phyloP scores from a whole-genome alignment of 306 rosid species.

The Citrullus amarus region DNA sequence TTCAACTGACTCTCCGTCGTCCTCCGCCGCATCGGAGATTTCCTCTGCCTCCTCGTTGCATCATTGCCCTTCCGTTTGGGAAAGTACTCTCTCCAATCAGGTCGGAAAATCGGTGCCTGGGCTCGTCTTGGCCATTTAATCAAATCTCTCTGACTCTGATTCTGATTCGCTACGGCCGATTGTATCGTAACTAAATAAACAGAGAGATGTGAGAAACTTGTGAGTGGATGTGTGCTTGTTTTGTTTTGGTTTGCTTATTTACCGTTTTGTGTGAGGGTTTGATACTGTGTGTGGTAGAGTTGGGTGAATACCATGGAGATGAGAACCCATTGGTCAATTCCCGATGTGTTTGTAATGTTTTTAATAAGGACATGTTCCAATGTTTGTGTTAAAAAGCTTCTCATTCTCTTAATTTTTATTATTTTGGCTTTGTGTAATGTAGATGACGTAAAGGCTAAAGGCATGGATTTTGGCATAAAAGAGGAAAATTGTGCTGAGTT shows the following conservation, averaged over 20 bases:
- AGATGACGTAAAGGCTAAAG: too few relatives aligned
- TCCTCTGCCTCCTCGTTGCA: constrained; percentile 12
- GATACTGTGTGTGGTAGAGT: constrained; percentile 9
- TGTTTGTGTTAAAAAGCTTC: not conserved
- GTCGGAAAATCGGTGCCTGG: constrained; percentile 92
- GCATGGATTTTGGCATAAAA: too few relatives aligned
- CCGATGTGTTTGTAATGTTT: constrained; percentile 16
- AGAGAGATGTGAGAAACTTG: constrained; percentile 22
- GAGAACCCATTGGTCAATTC: constrained; percentile 18
- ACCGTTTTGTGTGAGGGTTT: not conserved
- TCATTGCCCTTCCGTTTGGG: constrained; percentile 72
- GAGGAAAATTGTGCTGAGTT: not conserved
- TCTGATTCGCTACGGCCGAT: constrained; percentile 18
- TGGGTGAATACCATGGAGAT: constrained; percentile 25
- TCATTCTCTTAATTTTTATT: too few relatives aligned
- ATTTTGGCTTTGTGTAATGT: too few relatives aligned
- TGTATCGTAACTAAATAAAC: constrained; percentile 4
- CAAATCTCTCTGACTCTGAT: not conserved
- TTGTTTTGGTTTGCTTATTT: not conserved
- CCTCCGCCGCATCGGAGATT: constrained; percentile 28
- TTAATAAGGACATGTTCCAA: constrained; percentile 23
- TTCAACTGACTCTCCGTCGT: not conserved
- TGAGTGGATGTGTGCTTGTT: not conserved
- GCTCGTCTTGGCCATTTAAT: constrained; percentile 66
- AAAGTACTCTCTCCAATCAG: constrained; percentile 57